Evolutionary conservation across 768 basidiomycete species (phyloP).

Genomic region (Serendipita vermifera): DNA sequence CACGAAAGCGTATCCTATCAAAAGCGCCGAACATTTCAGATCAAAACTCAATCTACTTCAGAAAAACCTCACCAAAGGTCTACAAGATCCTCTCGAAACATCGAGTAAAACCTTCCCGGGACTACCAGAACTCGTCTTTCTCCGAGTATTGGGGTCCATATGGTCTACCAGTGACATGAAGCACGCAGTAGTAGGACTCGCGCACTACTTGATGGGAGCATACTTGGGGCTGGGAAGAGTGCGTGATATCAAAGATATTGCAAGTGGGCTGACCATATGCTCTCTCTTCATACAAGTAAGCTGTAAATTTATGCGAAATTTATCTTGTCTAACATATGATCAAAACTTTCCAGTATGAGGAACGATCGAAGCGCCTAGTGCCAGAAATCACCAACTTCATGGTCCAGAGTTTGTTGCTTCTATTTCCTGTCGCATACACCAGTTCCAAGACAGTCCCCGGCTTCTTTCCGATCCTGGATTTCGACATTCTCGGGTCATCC

Average conservation of each 20-base stretch:
- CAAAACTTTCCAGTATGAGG: conserved; percentile 57
- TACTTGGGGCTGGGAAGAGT: conserved; percentile 80
- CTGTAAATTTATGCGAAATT: not conserved
- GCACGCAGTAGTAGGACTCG: conserved; percentile 77
- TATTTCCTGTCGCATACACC: conserved; percentile 51
- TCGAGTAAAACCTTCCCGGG: conserved; percentile 82
- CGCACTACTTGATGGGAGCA: conserved; percentile 77
- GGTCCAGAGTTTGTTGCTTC: conserved; percentile 52
- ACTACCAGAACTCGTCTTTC: conserved; percentile 61
- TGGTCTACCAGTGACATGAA: conserved; percentile 95
- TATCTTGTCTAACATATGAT: conserved; percentile 2
- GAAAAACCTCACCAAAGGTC: conserved; percentile 77
- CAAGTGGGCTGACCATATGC: conserved; percentile 80
- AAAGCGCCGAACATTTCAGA: conserved; percentile 65
- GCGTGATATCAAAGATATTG: conserved; percentile 57
- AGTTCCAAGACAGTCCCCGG: conserved; percentile 44
- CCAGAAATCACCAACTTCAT: conserved; percentile 85
- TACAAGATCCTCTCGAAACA: conserved; percentile 48
- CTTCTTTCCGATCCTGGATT: conserved; percentile 58
- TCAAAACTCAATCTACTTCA: conserved; percentile 81
- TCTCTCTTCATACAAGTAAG: conserved; percentile 46
- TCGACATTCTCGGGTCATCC: conserved; percentile 34
- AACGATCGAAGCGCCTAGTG: conserved; percentile 68
- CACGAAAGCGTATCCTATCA: conserved; percentile 66
- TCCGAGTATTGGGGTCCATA: conserved; percentile 64